Evolutionary conservation across 1,284 basidiomycete genomes (phyloP).

Genomic region (Tylopilus orsonianus): DNA sequence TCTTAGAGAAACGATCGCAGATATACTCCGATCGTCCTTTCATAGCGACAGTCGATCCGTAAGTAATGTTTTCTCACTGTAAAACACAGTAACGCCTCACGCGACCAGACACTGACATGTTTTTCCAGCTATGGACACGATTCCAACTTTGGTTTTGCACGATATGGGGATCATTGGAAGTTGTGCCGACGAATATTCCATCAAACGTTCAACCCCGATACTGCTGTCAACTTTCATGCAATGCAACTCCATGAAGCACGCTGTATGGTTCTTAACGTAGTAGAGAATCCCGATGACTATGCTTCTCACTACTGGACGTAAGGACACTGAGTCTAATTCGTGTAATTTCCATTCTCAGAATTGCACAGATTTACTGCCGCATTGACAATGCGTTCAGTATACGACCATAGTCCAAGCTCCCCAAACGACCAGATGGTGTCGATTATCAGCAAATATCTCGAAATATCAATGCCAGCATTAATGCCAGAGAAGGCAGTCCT

Average conservation of each 20-base stretch:
- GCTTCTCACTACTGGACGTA: conserved; percentile 8
- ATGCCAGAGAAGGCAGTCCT: neutral
- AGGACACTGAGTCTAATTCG: neutral
- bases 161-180: conserved; percentile 9
- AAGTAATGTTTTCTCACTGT: neutral
- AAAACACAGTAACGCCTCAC: neutral
- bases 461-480: neutral
- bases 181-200: conserved; percentile 8
- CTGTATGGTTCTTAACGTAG: conserved; percentile 7
- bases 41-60: conserved; percentile 8
- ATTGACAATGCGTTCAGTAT: conserved; percentile 12
- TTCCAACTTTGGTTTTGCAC: neutral
- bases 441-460: neutral
- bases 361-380: conserved; percentile 13
- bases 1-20: conserved; percentile 19
- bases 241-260: conserved; percentile 13
- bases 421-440: conserved; percentile 16
- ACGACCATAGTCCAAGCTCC: conserved; percentile 16
- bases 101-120: neutral
- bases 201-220: conserved; percentile 4
- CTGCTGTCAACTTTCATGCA: neutral
- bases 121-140: conserved; percentile 4
- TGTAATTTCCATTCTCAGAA: too few species aligned
- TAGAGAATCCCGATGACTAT: conserved; percentile 4
- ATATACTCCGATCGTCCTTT: conserved; percentile 20